A percentile compares a stretch with the other conserved stretches of the same genome.
phyloP scores from a whole-genome alignment of 805 yeast genomes.

The Tetrapisispora fleetii region DNA sequence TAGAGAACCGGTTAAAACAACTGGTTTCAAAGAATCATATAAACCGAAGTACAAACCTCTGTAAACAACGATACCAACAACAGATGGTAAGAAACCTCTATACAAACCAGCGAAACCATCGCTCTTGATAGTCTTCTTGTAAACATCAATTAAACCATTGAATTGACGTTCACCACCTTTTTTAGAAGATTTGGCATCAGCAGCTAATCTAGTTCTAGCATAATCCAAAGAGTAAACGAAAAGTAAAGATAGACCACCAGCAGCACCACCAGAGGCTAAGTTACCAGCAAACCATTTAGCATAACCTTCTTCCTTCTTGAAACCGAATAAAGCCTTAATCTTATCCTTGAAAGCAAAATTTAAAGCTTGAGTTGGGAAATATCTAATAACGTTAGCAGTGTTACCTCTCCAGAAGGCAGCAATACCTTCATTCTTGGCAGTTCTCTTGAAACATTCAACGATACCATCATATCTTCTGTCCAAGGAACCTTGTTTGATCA shows the following conservation, averaged over 20 bases:
- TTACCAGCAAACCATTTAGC: slow-evolving; percentile 94
- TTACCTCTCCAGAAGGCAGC: slow-evolving; percentile 98
- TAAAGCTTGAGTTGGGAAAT: slow-evolving; percentile 98
- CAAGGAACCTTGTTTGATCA: slow-evolving; percentile 95
- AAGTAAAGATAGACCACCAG: slow-evolving; percentile 55
- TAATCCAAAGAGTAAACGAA: slow-evolving; percentile 69
- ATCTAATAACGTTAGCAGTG: slow-evolving; percentile 97
- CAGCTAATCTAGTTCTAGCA: slow-evolving; percentile 98
- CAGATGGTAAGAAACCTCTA: slow-evolving; percentile 99
- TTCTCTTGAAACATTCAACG: slow-evolving; percentile 86
- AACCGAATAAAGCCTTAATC: slow-evolving; percentile 91
- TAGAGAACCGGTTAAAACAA: slow-evolving; percentile 84
- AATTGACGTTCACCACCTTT: slow-evolving; percentile 89
- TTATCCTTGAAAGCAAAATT: slow-evolving; percentile 98
- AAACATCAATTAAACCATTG: slow-evolving; percentile 94
- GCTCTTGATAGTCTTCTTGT: slow-evolving; percentile 88
- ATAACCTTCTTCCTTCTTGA: slow-evolving; percentile 93
- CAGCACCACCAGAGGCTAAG: slow-evolving; percentile 97
- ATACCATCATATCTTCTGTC: slow-evolving; percentile 83
- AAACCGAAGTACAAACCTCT: slow-evolving; percentile 99
- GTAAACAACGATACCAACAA: slow-evolving; percentile 94
- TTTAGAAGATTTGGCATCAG: slow-evolving; percentile 86
- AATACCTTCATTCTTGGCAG: slow-evolving; percentile 88
- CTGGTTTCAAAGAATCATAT: slow-evolving; percentile 94
- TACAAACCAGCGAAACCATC: slow-evolving; percentile 98